Evolutionary conservation across 345 rosid species (phyloP), one percentile per base, ranked within the genome.

Genomic region (Geranium rotundifolium): DNA sequence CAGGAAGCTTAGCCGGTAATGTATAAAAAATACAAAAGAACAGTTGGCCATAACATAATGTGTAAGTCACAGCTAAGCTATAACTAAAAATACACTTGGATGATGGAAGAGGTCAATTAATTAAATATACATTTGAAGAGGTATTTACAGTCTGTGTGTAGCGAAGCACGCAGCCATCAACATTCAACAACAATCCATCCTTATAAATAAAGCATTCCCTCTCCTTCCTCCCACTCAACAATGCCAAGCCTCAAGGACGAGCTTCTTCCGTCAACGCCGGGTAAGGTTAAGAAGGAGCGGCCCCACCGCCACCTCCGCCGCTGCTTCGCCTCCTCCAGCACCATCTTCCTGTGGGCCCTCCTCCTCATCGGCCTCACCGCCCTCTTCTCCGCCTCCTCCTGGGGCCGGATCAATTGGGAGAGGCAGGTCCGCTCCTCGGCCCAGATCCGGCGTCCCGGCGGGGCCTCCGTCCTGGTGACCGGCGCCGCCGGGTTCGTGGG

Each of bases 281-380:
- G 84, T 2, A 80, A 76, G 75, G 72, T 80, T 78, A 79, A 79
- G 83, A 79, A 76, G 71, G 81, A 74, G 41, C 63, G 75, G 61
- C 54, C 46, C 67, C 60, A 72, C 69, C 75, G 82, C 1, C 82
- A 80, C 46, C 67, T 80, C 70, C 69, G 74, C 71, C 79, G 84
- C 1, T 80, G 84, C 70, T 80, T 76, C 63, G 62, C 81, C 57
- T 76, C 84, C 54, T 76, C 84, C 27, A 68, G 76, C 70, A 76
- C 81, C 46, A 69, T 79, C 76, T 79, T 79, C 75, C 55, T 79
- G 8, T 79, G 83, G 83, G 83, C 83, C 16, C 74, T 80, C 54
- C 76, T 80, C 72, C 61, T 80, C 23, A 69, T 80, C 34, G 84
- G 81, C 17, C 66, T 80, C 56, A 80, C 84, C n/a, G 84, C 84